Conservation (phyloP, 2,329 filamentous ascomycete genomes). For the Neodidymelliopsis sp. region DNA sequence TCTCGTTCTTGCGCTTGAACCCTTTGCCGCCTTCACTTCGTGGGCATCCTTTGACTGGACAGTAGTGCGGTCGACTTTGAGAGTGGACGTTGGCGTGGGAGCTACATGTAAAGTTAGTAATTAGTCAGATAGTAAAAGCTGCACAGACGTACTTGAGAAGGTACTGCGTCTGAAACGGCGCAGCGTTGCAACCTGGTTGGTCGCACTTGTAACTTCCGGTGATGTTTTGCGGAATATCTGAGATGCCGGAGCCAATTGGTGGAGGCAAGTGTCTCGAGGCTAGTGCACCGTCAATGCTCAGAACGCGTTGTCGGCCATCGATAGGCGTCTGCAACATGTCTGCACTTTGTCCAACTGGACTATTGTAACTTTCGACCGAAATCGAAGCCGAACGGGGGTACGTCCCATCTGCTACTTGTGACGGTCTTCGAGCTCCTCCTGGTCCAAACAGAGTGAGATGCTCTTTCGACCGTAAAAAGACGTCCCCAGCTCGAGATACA, state of each 20-base stretch:
- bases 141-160: conserved; percentile 69
- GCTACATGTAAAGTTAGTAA: conserved; percentile 39
- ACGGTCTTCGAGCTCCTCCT: conserved; percentile 39
- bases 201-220: conserved; percentile 59
- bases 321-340: conserved; percentile 39
- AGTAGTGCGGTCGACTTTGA: conserved; percentile 68
- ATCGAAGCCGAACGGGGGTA: conserved; percentile 44
- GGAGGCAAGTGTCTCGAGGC: conserved; percentile 42
- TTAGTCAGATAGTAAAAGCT: neutral
- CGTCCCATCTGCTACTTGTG: conserved; percentile 46
- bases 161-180: conserved; percentile 79
- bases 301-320: conserved; percentile 35
- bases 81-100: conserved; percentile 78
- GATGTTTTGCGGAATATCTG: conserved; percentile 38
- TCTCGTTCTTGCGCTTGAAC: conserved; percentile 74
- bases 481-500: conserved; percentile 33
- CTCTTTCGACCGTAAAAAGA: conserved; percentile 42
- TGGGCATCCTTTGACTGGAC: conserved; percentile 64
- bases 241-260: conserved; percentile 40
- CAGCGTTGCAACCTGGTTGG: conserved; percentile 71
- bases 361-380: conserved; percentile 45
- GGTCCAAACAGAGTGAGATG: conserved; percentile 37
- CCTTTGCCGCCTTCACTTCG: conserved; percentile 69
- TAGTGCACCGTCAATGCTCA: conserved; percentile 43
- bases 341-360: conserved; percentile 47